Base-by-base conservation (phyloP, 1,284 basidiomycete genomes). In the Inonotus obliquus region DNA sequence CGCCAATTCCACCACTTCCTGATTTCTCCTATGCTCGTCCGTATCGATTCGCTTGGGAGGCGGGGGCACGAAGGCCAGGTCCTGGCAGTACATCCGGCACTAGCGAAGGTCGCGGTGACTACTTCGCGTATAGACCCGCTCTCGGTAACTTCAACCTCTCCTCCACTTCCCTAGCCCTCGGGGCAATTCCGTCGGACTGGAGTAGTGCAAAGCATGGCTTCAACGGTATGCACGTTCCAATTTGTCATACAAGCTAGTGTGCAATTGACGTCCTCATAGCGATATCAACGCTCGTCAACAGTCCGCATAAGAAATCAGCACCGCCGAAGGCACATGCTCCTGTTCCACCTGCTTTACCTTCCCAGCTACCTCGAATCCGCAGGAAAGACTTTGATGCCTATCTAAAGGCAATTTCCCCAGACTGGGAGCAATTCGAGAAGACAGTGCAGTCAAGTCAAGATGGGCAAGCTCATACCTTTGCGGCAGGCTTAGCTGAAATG, bases 321-420 rank as follows among this genome's bases (percentile, higher is more conserved):
- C 92, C 94, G 9, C 87, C 94, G 25, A 91, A 95, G 71, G 84
- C 90, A 0, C 91, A 94, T 68, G 87, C 92, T 9, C 75, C 86
- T 0, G 77, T 96, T 9, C 92, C 93, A 1, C 75, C 89, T 17
- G 83, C 87, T 2, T 79, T 83, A 2, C 83, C 87, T 0, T 85
- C 87, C 0, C 84, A 86, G 56, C 80, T 93, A 5, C 91, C 91
- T 53, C 86, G 90, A 56, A 86, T 92, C 7, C 81, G 88, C 49
- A 82, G 92, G 51, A 92, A 89, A 69, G 91, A 94, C 73, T 94
- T 95, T 69, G 91, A 94, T 64, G 74, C 85, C 1, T 96, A 96
- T 75, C 79, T 96, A 17, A 79, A 82, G 37, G 80, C 86, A 6
- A 81, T 96, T 62, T 75, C 79, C 0, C 83, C 89, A 9, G 88